Conservation (phyloP, 2,329 filamentous ascomycete genomes). For the Aspergillus uvarum region DNA sequence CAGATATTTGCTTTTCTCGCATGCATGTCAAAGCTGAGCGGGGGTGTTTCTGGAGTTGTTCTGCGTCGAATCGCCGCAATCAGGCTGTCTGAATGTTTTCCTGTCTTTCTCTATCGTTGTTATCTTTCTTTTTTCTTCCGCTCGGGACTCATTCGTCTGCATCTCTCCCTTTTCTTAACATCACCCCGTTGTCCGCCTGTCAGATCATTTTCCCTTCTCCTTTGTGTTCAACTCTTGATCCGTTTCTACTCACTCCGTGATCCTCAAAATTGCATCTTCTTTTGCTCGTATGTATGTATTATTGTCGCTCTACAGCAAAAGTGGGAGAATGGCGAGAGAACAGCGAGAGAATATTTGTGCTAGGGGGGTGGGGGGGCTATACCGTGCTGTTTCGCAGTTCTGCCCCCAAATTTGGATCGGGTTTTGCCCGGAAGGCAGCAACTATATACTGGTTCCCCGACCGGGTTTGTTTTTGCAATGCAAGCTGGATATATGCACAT, state of each 20-base stretch:
- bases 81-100: conserved; percentile 15
- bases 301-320: background rate
- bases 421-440: too few species aligned
- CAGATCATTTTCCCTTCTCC: conserved; percentile 3
- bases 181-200: background rate
- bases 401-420: background rate
- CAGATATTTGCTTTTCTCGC: conserved; percentile 1
- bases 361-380: too few species aligned
- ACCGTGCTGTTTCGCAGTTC: background rate
- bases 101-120: background rate
- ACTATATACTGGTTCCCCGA: too few species aligned
- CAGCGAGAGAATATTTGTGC: too few species aligned
- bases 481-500: background rate
- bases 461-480: background rate
- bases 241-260: background rate
- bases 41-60: conserved; percentile 20
- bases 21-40: conserved; percentile 18
- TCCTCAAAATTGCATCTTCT: background rate
- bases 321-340: background rate
- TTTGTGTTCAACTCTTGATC: background rate
- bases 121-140: background rate
- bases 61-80: conserved; percentile 17
- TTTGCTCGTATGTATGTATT: background rate
- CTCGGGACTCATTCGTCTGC: background rate
- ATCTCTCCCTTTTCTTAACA: background rate